Percentiles rank a stretch among this genome's conserved stretches.
phyloP scores from a whole-genome alignment of 768 basidiomycete species.

The Termitomyces sp. region DNA sequence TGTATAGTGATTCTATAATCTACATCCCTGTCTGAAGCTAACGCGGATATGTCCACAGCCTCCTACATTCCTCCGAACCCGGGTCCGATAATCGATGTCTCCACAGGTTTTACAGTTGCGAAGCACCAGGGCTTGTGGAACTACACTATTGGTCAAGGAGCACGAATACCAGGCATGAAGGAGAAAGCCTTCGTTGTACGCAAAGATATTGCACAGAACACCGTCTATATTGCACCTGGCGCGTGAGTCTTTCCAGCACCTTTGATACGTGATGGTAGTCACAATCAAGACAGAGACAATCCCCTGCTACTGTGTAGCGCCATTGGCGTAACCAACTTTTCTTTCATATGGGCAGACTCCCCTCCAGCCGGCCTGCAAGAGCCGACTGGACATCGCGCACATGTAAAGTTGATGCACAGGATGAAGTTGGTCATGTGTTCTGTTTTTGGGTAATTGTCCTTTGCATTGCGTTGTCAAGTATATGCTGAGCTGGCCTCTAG shows the following conservation, averaged over 20 bases:
- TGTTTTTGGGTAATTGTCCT: conserved; percentile 38
- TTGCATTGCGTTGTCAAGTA: not conserved
- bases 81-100: conserved; percentile 61
- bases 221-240: conserved; percentile 72
- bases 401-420: conserved; percentile 65
- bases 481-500: conserved; percentile 14
- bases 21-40: not conserved
- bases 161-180: conserved; percentile 55
- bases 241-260: conserved; percentile 37
- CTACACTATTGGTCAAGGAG: conserved; percentile 82
- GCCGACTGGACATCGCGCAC: conserved; percentile 39
- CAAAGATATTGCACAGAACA: conserved; percentile 61
- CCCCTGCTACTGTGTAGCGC: conserved; percentile 41
- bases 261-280: not conserved
- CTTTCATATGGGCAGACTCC: conserved; percentile 72
- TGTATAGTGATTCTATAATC: conserved; percentile 32
- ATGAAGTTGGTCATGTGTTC: conserved; percentile 51
- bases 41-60: conserved; percentile 35
- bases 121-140: conserved; percentile 75
- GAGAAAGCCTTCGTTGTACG: conserved; percentile 64
- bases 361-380: conserved; percentile 42
- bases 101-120: conserved; percentile 48
- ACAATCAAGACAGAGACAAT: conserved; percentile 42
- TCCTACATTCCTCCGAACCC: conserved; percentile 68
- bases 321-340: conserved; percentile 44